Evolutionary conservation across 805 yeast species (phyloP), one percentile per base, ranked within the genome.

Genomic region (Yarrowia hollandica): DNA sequence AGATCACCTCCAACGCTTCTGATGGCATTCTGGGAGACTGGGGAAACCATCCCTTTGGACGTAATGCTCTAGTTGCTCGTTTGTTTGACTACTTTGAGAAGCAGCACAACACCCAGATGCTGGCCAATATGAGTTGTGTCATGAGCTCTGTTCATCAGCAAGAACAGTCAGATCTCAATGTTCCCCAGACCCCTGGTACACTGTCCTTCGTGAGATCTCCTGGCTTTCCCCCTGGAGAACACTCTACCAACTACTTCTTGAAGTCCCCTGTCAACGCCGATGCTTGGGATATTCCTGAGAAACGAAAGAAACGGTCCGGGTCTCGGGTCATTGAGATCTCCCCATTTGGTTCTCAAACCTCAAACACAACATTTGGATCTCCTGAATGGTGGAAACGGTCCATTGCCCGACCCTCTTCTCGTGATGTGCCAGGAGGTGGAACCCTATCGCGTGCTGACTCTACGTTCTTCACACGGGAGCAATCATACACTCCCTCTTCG

Each of bases 71-170:
- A 19, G 76, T 89, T 0, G 77, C 77, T 22, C 81, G 82, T 61
- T 74, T 90, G 35, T 66, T 91, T 66, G 67, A 69, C 0, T 84
- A 85, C 65, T 90, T 84, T 67, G 94, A 85, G 65, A 72, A 66
- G 30, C 67, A 76, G 38, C 82, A 84, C 1, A 86, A 92, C 66
- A 72, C 89, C 23, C 97, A 92, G 69, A 89, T 92, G 96, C 74
- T 91, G 21, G 96, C 96, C 0, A 87, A 88, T 90, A 71, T 90
- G 64, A 81, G 92, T 3, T 88, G 96, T 71, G 77, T 89, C 4
- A 71, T 88, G 60, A 77, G 75, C 10, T 66, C 87, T 79, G 77
- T 37, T 11, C 39, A 48, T 22, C 34, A 52, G 4, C 33, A 37
- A 19, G 62, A 62, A 14, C 64, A 61, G 12, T 58, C 54, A 33